Evolutionary conservation across 768 basidiomycete genomes (phyloP).

Genomic region (Epithele typhae): DNA sequence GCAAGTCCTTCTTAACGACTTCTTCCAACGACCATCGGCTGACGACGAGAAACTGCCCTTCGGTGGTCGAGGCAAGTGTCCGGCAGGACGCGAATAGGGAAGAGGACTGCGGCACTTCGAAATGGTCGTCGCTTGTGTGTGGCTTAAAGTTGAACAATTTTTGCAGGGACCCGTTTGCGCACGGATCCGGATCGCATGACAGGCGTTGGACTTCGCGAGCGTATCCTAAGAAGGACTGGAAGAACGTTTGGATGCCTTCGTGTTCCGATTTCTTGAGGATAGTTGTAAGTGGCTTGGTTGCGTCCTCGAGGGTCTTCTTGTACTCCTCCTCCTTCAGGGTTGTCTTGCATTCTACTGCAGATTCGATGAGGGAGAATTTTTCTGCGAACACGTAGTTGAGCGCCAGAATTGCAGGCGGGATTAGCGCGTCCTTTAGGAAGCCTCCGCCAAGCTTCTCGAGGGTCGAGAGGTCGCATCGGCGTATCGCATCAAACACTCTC

Average conservation of each 20-base stretch:
- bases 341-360: too few relatives aligned
- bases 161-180: conserved; percentile 18
- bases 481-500: conserved; percentile 32
- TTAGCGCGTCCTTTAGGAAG: conserved; percentile 22
- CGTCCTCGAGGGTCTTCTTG: too few relatives aligned
- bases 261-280: conserved; percentile 22
- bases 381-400: conserved; percentile 37
- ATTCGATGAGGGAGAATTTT: too few relatives aligned
- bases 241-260: conserved; percentile 24
- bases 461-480: conserved; percentile 12
- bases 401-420: conserved; percentile 36
- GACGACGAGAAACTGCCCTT: conserved; percentile 16
- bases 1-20: neutral
- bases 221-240: conserved; percentile 35
- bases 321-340: too few relatives aligned
- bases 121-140: conserved; percentile 25
- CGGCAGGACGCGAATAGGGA: conserved; percentile 7
- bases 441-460: conserved; percentile 31
- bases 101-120: conserved; percentile 22
- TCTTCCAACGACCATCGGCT: conserved; percentile 3
- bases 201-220: conserved; percentile 27
- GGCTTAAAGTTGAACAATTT: conserved; percentile 33
- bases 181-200: conserved; percentile 26
- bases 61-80: too few relatives aligned
- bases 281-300: too few relatives aligned